These are phyloP conservation scores for Wallacemonas sp. DNA, from an alignment of 208 protist genomes.

Conservation along the genomic window DNA sequence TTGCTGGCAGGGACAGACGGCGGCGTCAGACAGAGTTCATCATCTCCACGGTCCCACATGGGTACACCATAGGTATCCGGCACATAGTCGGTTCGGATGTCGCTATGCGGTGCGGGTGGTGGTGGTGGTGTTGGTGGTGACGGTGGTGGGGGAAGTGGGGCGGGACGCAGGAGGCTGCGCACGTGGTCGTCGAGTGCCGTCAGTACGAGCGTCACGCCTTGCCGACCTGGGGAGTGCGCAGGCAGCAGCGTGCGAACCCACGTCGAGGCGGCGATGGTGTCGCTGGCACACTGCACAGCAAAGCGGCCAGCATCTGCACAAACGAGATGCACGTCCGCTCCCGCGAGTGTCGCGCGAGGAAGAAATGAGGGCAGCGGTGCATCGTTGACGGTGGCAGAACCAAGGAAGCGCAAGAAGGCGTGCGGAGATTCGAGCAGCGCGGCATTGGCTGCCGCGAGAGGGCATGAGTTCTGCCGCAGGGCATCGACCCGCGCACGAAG, in stretches of 20 bases:
- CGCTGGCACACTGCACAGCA: no score
- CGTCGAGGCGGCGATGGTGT: no score
- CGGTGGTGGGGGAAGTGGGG: background rate
- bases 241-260: no score
- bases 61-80: background rate
- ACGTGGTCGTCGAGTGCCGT: background rate
- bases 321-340: constrained; percentile 29
- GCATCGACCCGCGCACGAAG: background rate
- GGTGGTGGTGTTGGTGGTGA: background rate
- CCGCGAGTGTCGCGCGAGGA: constrained; percentile 5
- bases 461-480: background rate
- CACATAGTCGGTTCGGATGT: no score
- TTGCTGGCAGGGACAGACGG: constrained; percentile 1
- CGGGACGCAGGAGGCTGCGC: background rate
- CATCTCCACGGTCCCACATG: background rate
- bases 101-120: background rate
- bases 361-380: constrained; percentile 31
- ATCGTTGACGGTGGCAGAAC: constrained; percentile 31
- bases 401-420: constrained; percentile 33
- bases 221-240: no score
- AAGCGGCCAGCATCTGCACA: constrained; percentile 38
- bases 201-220: background rate
- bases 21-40: background rate
- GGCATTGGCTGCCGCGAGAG: background rate
- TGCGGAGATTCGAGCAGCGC: background rate